Percentiles rank a stretch among this genome's conserved stretches.
Evolutionary conservation across 768 basidiomycete genomes (phyloP).

Genomic region (Panaeolus cyanescens): DNA sequence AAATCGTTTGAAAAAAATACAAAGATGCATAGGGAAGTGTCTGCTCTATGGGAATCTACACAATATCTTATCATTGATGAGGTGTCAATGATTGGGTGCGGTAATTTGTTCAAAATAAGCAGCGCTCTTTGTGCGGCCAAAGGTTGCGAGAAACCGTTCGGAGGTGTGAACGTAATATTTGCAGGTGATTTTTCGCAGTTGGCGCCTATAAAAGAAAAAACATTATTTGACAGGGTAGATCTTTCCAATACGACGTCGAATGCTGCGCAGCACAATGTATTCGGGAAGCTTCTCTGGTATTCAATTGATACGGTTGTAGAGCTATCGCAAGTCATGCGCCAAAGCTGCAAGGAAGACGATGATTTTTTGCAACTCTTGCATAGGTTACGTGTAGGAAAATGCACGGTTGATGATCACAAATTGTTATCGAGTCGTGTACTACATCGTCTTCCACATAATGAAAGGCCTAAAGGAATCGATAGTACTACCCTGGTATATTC

Average conservation of each 20-base stretch:
- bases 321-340: too few relatives aligned
- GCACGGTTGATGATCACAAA: too few relatives aligned
- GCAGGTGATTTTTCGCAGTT: conserved; percentile 42
- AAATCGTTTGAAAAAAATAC: background rate
- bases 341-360: too few relatives aligned
- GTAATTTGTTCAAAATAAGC: conserved; percentile 28
- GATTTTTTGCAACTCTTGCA: too few relatives aligned
- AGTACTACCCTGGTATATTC: too few relatives aligned
- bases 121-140: conserved; percentile 31
- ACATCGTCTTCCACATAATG: too few relatives aligned
- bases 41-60: conserved; percentile 35
- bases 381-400: too few relatives aligned
- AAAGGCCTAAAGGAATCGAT: too few relatives aligned
- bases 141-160: conserved; percentile 27
- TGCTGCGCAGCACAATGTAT: background rate
- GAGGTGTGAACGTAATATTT: conserved; percentile 40
- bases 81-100: conserved; percentile 39
- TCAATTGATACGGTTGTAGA: too few relatives aligned
- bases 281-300: background rate
- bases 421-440: too few relatives aligned
- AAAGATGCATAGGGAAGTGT: conserved; percentile 10
- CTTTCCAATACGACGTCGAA: background rate
- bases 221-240: background rate
- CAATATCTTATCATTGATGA: conserved; percentile 39
- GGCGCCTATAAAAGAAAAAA: conserved; percentile 31